Conservation (phyloP, 208 protist genomes). For the Polymyxa betae region DNA sequence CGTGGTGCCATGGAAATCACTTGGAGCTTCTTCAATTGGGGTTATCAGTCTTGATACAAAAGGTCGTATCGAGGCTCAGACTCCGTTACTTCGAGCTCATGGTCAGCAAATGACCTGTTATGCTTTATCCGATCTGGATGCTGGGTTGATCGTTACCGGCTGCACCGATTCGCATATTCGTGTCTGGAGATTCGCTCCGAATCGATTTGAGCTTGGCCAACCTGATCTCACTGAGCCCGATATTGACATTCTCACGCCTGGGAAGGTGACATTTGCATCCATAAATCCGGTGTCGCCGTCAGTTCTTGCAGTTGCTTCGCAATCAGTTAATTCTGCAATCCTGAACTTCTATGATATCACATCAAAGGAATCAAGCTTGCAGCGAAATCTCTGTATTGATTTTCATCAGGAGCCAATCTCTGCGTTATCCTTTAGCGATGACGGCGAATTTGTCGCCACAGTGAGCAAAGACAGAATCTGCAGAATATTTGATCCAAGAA, state of each 20-base stretch:
- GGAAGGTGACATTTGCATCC: background rate
- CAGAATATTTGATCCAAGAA: background rate
- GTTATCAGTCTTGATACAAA: background rate
- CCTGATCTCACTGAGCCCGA: background rate
- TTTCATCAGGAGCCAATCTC: background rate
- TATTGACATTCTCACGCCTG: background rate
- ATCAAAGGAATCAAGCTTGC: background rate
- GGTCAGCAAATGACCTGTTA: background rate
- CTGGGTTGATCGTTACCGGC: background rate
- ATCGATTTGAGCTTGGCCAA: background rate
- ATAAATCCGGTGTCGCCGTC: background rate
- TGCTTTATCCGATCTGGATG: background rate
- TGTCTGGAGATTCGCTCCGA: background rate
- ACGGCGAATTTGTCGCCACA: background rate
- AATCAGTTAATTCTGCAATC: background rate
- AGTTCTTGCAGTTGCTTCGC: slow-evolving; percentile 10
- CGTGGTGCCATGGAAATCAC: background rate
- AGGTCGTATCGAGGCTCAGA: background rate
- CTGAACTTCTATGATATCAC: background rate
- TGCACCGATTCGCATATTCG: slow-evolving; percentile 15
- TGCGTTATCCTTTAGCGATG: background rate
- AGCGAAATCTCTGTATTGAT: background rate
- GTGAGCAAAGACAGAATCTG: background rate
- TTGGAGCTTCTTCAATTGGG: background rate
- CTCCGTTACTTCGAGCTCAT: background rate